phyloP scores from a whole-genome alignment of 495 filamentous ascomycete genomes.

The Paragyromitra xinjiangensis region DNA sequence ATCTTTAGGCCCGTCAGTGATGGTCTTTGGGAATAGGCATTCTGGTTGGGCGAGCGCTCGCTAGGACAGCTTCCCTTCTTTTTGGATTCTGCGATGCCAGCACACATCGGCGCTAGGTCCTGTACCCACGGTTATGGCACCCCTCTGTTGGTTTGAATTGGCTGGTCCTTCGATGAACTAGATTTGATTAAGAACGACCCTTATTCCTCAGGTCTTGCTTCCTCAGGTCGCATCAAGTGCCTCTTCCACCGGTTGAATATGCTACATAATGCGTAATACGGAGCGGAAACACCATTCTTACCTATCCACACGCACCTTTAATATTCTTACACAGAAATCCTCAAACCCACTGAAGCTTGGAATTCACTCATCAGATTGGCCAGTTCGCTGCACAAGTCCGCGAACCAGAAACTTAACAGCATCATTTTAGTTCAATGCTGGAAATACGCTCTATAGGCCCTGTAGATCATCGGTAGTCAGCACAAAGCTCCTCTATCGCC shows the following conservation, averaged over 20 bases:
- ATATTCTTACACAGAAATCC: not conserved
- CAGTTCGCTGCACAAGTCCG: not conserved
- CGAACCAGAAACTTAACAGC: not conserved
- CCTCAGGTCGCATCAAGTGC: not conserved
- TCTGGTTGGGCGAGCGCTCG: conserved; percentile 10
- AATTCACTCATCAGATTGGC: not conserved
- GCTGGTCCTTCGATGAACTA: conserved; percentile 10
- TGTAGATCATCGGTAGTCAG: not conserved
- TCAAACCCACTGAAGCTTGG: not conserved
- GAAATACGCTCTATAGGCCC: not conserved
- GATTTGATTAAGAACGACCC: conserved; percentile 10
- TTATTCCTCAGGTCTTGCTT: conserved; percentile 1
- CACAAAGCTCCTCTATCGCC: not conserved
- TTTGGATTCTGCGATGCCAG: conserved; percentile 13
- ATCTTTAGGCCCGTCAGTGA: not conserved
- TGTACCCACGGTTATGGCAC: not conserved
- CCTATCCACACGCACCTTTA: not conserved
- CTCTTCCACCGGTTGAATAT: not conserved
- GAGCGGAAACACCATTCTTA: conserved; percentile 7
- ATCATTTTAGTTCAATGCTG: not conserved
- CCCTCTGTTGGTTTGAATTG: not conserved
- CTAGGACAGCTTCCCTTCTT: not conserved
- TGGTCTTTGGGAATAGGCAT: not conserved
- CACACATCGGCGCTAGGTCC: not conserved
- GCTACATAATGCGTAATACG: not conserved